phyloP scores from a whole-genome alignment of 176 grass and related monocot species.

The Oryza coarctata region DNA sequence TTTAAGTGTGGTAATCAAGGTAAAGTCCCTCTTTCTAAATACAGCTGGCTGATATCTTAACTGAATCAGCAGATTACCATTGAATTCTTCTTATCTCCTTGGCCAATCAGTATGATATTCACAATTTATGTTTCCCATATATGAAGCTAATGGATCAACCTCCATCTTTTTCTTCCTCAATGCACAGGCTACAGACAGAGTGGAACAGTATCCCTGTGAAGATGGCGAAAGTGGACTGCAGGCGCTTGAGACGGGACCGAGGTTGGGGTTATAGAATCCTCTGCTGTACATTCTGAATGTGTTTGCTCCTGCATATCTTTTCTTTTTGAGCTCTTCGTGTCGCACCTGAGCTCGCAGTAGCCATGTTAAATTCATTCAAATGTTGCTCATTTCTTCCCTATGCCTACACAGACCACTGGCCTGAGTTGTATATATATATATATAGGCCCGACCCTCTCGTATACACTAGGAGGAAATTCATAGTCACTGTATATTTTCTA shows the following conservation, averaged over 20 bases:
- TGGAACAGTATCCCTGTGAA: conserved; percentile 91
- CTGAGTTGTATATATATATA: no score
- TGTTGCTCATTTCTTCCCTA: conserved; percentile 8
- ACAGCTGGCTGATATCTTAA: no score
- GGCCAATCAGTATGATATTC: no score
- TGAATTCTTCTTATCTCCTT: no score
- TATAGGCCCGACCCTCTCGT: no score
- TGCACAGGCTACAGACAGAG: conserved; percentile 68
- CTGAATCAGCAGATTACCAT: neutral
- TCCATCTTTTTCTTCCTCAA: neutral
- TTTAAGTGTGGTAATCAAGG: no score
- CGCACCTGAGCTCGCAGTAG: conserved; percentile 26
- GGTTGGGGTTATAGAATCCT: conserved; percentile 66
- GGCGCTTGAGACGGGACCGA: conserved; percentile 49
- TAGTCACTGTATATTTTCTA: no score
- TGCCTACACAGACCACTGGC: no score
- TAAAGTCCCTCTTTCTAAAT: no score
- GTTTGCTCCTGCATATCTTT: conserved; percentile 17
- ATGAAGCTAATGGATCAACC: neutral
- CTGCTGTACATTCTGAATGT: conserved; percentile 82
- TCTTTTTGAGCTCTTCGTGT: conserved; percentile 29
- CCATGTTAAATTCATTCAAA: conserved; percentile 65
- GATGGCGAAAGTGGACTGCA: conserved; percentile 75
- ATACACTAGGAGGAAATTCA: no score
- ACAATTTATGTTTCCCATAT: neutral